Base-by-base conservation (phyloP, 164 flowering plant species). In the Brasenia schreberi region DNA sequence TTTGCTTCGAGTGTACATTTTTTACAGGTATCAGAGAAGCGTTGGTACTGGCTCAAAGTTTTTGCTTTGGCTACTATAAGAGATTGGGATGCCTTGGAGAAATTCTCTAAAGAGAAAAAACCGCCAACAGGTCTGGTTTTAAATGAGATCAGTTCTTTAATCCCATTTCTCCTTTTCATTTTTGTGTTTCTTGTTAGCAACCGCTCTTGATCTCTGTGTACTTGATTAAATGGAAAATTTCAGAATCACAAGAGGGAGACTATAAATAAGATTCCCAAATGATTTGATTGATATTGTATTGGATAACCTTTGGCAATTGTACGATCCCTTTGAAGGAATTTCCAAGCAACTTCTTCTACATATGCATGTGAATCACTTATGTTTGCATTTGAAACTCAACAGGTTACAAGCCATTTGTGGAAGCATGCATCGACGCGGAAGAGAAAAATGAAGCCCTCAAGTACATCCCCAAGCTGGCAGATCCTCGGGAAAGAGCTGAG, bases 11-110 rank as follows among this genome's bases (percentile, higher is more conserved):
- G 0, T 1, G 6, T 43, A 52, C 43, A 61, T 43, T 43, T 70
- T 63, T 70, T 63, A 61, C 74, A 91, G 99, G 97, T 94, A 59
- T 81, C 97, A 64, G 99, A 94, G 75, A 94, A 88, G 78, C 80
- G 96, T 70, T 94, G 97, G 97, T 94, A 94, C 74, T 94, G 99
- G 99, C 96, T 94, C 68, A 94, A 94, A 80, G 89, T 83, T 69
- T 89, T 89, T 77, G 99, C 99, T 69, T 76, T 94, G 84, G 97
- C 92, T 64, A 85, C 95, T 61, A 88, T 78, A 58, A 82, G 89
- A 81, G 99, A 94, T 69, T 94, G 99, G 99, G 96, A 84, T 79
- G 93, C 92, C 11, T 80, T 94, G 17, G 99, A 94, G 67, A 94
- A 85, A 70, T 94, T 94, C 64, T 89, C 99, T 2, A 94, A 87